Evolutionary conservation across 768 basidiomycete species (phyloP), one percentile per base, ranked within the genome.

Genomic region (Suillus spraguei): DNA sequence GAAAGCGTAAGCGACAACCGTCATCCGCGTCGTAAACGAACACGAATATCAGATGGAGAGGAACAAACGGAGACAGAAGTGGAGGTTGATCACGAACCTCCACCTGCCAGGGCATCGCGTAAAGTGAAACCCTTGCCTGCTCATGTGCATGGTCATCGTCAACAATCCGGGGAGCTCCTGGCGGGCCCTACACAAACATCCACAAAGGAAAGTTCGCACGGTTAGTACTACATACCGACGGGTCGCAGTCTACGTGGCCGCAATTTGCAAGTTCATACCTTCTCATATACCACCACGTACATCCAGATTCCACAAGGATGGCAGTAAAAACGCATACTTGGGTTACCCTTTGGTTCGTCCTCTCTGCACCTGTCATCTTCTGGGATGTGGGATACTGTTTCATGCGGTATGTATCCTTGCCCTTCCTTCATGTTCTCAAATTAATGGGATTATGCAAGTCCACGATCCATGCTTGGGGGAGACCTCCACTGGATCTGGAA

Each of bases 401-500:
- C 63, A 82, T 90, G 81, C 82, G 92, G 92, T 91, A 65, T 64
- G 84, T 71, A 24, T 78, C 75, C 68, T 46, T 2, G 5, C 2
- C 22, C n/a, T 24, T 36, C 24, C 38, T 20, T n/a, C 53, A 54
- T 44, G 50, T 22, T 36, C 32, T 39, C 62, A 7, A 5, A 35
- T 44, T 63, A 11, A 60, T 46, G n/a, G 35, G 6, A 10, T 60
- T 41, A 16, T 1, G 46, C n/a, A 64, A 94, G 94, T 42, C 94
- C 94, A 22, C 84, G 93, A 24, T 95, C 93, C 4, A 92, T 95
- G 88, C 79, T 78, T 67, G 94, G 92, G 1, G 95, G 95, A 3
- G 93, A 95, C 74, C 80, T 95, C 53, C 91, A 95, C 68, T 96
- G 94, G 94, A 84, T 96, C 50, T 97, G 94, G 95, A 79, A 83